Base-by-base conservation (phyloP, 148 eudicot species). In the Cornus kousa region DNA sequence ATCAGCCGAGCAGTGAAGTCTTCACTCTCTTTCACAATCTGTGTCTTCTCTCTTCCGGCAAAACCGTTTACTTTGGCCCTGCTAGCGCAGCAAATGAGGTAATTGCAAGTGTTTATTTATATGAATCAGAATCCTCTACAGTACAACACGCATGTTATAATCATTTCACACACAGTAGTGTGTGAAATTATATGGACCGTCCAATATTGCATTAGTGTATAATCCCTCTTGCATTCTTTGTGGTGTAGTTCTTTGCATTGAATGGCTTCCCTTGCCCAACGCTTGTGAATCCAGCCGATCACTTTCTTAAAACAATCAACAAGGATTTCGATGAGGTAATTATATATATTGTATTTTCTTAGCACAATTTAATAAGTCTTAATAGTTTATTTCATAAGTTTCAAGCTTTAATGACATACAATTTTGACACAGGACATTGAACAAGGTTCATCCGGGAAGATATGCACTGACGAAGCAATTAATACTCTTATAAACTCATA, bases 1-100 rank as follows among this genome's bases (percentile, higher is more conserved):
- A 94, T 83, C 98, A 94, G 55, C 97, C 97, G 0, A 92, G 93
- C 64, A 81, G 87, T 67, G 89, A 94, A 78, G 89, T 90, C 1
- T 94, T 90, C 66, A 48, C 46, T 12, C 85, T 94, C 22, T 89
- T 90, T 67, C 81, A 88, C 35, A 78, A 89, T 76, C 86, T 93
- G 0, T 93, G 90, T 60, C 90, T 93, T 55, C 76, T 93, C 13
- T 91, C 94, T 35, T 35, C 76, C 5, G 98, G 96, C 9, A 84
- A 79, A 69, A 78, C 85, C 5, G 88, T 91, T 0, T 93, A 90
- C 65, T 93, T 93, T 83, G 98, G 98, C 43, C 78, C 87, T 35
- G 76, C 89, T 69, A 23, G 4, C 8, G 80, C 73, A 22, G 90
- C 89, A 33, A 83, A 67, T 53, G 71, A 87, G 90, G 94, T 87